Base-by-base conservation (phyloP, 2,329 filamentous ascomycete species). In the Verticillium nubilum region DNA sequence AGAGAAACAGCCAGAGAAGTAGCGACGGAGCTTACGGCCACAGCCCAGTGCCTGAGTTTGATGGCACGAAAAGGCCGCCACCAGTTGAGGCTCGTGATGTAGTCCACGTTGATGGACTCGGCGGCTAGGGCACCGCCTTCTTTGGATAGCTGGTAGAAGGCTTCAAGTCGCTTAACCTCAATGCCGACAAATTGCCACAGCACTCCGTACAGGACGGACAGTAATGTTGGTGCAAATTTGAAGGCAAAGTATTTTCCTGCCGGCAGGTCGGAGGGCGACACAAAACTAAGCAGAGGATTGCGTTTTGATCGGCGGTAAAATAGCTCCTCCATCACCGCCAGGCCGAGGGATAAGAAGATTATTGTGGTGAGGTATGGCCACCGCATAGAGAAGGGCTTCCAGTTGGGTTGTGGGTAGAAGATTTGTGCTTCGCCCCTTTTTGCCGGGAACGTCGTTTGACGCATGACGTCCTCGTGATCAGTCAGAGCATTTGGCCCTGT, bases 71-170 rank as follows among this genome's bases (percentile, higher is more conserved):
- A 71, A 0, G 89, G 89, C 2, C 87, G 80, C 42, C 88, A 72
- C 66, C 89, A 85, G 66, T 81, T 86, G 73, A 88, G 83, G 65
- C 85, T 81, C 5, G 88, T 90, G 52, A 90, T 80, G 61, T 92
- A 92, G 70, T 91, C 87, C 62, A 90, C 87, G 63, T 91, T 91
- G 67, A 92, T 82, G 0, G 86, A 89, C 67, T 86, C 82, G 42
- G 81, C 82, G 0, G 86, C 86, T 23, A 86, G 72, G 1, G 86
- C 85, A 15, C 86, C 86, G 3, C 78, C 79, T 3, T 79, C 75
- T 62, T 79, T 84, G 3, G 85, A 87, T 56, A 89, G 75, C 68
- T 89, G 86, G 64, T 87, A 86, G 65, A 84, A 89, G 0, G 86
- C 82, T 68, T 89, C 86, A 28, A 88, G 72, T n/a, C 86, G 80